These are phyloP conservation scores for Kernera saxatilis DNA, from an alignment of 345 rosid species.

Conservation along the genomic window DNA sequence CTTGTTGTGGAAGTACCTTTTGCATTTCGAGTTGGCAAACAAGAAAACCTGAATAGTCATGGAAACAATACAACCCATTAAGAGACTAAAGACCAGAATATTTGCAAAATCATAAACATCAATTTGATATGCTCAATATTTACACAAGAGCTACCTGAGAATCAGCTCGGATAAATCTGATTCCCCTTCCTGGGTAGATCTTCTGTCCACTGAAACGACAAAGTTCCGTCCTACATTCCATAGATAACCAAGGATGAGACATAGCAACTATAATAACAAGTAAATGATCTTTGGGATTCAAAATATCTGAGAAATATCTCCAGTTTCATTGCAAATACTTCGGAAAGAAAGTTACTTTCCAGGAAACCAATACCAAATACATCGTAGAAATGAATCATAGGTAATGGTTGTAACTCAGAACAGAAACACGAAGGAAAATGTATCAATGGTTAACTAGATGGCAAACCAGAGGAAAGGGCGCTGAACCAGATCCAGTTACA, in stretches of 20 bases:
- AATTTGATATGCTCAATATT: background rate
- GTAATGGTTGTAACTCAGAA: too few relatives aligned
- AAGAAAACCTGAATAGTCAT: conserved; percentile 61
- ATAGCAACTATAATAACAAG: background rate
- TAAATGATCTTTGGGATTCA: background rate
- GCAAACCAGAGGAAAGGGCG: background rate
- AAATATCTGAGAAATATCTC: too few relatives aligned
- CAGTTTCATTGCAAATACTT: too few relatives aligned
- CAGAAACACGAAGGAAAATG: background rate
- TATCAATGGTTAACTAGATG: background rate
- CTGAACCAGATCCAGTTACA: conserved; percentile 4
- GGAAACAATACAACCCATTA: background rate
- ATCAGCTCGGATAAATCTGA: conserved; percentile 34
- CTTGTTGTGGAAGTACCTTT: conserved; percentile 88
- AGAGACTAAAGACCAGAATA: background rate
- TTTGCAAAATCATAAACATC: background rate
- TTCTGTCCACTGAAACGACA: conserved; percentile 39
- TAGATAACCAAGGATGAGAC: background rate
- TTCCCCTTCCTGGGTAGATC: conserved; percentile 37
- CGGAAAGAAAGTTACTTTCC: too few relatives aligned
- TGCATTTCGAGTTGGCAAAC: conserved; percentile 83
- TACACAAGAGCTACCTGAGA: conserved; percentile 23
- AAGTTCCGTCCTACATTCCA: conserved; percentile 29
- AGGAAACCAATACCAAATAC: background rate
- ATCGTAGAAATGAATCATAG: too few relatives aligned